Evolutionary conservation across 306 rosid species (phyloP).

Genomic region (Cicer cuneatum): DNA sequence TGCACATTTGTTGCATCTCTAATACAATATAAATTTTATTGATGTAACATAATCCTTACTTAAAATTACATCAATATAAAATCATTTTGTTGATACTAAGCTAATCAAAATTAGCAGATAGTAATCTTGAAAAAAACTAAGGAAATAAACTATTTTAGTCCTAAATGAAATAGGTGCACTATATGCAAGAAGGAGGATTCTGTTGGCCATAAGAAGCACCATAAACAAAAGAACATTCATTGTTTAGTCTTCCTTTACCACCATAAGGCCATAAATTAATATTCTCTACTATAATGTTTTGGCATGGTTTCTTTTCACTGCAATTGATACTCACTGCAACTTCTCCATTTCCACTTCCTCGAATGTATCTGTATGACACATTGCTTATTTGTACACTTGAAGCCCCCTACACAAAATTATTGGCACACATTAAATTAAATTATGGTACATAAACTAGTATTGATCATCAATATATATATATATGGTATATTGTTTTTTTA

Average conservation of each 20-base stretch:
- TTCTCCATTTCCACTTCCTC: slow-evolving; percentile 54
- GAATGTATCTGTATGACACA: slow-evolving; percentile 55
- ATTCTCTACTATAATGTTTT: slow-evolving; percentile 45
- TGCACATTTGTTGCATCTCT: background rate
- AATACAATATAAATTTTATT: background rate
- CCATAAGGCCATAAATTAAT: slow-evolving; percentile 44
- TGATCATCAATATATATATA: too few relatives aligned
- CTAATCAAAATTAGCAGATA: background rate
- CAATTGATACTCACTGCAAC: slow-evolving; percentile 55
- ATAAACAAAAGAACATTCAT: slow-evolving; percentile 43
- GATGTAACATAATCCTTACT: background rate
- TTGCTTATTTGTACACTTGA: slow-evolving; percentile 64
- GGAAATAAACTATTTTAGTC: background rate
- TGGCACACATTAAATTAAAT: background rate
- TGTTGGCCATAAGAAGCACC: slow-evolving; percentile 61
- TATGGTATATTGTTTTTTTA: too few relatives aligned
- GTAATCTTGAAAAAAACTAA: background rate
- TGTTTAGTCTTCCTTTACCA: background rate
- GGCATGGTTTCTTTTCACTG: slow-evolving; percentile 62
- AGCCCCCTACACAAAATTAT: slow-evolving; percentile 36
- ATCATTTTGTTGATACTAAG: background rate
- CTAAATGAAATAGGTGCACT: background rate
- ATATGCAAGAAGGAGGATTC: slow-evolving; percentile 56
- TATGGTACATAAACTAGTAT: background rate
- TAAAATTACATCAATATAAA: background rate